phyloP scores from a whole-genome alignment of 1,284 basidiomycete genomes.

The Erythrobasidium hasegawianum region DNA sequence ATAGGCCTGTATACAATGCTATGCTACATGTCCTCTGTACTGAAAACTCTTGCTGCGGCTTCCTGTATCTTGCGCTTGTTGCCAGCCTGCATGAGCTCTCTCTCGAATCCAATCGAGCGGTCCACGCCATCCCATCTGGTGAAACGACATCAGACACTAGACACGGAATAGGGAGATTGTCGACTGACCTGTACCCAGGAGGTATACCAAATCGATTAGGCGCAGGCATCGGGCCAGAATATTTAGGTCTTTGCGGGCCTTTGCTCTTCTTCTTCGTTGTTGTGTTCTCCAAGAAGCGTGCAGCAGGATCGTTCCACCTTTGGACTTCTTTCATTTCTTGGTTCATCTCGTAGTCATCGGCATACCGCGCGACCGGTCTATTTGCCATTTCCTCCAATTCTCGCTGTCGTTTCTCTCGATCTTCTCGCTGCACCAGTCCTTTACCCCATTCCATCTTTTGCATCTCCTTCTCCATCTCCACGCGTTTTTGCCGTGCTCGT shows the following conservation, averaged over 20 bases:
- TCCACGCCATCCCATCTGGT: slow-evolving; percentile 46
- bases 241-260: slow-evolving; percentile 62
- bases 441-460: slow-evolving; percentile 96
- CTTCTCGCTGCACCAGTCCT: slow-evolving; percentile 80
- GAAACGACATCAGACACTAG: background rate
- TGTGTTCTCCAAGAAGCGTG: slow-evolving; percentile 76
- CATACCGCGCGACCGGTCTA: slow-evolving; percentile 69
- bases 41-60: slow-evolving; percentile 37
- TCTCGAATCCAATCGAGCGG: slow-evolving; percentile 64
- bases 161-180: no score
- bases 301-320: slow-evolving; percentile 92
- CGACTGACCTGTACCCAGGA: slow-evolving; percentile 96
- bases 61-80: slow-evolving; percentile 37
- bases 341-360: slow-evolving; percentile 80
- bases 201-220: slow-evolving; percentile 93
- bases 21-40: slow-evolving; percentile 41
- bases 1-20: background rate
- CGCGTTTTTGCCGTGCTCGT: slow-evolving; percentile 69
- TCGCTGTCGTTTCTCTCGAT: slow-evolving; percentile 61
- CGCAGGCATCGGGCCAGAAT: slow-evolving; percentile 78
- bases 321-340: slow-evolving; percentile 71
- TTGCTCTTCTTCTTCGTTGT: slow-evolving; percentile 51
- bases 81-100: slow-evolving; percentile 24
- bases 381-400: slow-evolving; percentile 66
- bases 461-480: slow-evolving; percentile 74